Conservation (phyloP, 2,329 filamentous ascomycete species). For the Talaromyces pinophilus region DNA sequence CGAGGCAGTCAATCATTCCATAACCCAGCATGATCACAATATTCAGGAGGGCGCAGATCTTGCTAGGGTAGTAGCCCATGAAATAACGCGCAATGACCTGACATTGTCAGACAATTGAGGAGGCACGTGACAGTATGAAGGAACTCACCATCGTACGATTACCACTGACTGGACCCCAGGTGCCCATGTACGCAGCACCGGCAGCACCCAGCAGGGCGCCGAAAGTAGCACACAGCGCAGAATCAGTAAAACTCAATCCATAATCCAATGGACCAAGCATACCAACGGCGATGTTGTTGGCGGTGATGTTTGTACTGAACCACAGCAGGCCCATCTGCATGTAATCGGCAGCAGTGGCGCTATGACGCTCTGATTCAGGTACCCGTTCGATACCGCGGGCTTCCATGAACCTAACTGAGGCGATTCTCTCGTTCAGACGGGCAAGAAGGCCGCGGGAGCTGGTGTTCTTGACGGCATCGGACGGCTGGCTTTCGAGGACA, state of each 20-base stretch:
- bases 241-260: constrained; percentile 44
- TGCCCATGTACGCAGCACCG: constrained; percentile 46
- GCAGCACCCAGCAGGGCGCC: constrained; percentile 38
- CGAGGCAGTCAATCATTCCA: constrained; percentile 45
- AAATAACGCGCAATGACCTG: constrained; percentile 46
- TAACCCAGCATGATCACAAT: constrained; percentile 48
- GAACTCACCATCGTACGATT: constrained; percentile 45
- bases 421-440: constrained; percentile 21
- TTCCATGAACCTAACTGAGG: constrained; percentile 21
- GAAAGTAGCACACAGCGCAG: constrained; percentile 41
- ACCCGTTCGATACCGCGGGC: constrained; percentile 25
- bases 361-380: constrained; percentile 22
- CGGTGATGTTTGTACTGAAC: constrained; percentile 44
- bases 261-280: constrained; percentile 46
- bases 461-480: constrained; percentile 3
- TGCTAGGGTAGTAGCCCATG: constrained; percentile 48
- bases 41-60: constrained; percentile 44
- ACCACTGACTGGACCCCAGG: constrained; percentile 45
- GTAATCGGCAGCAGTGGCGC: constrained; percentile 24
- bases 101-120: not conserved
- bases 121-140: not conserved
- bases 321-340: constrained; percentile 36
- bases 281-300: constrained; percentile 46
- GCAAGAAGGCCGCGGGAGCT: not conserved
- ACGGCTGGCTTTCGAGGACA: constrained; percentile 16